Evolutionary conservation across 1,139 yeast genomes (phyloP), one percentile per base, ranked within the genome.

Genomic region (Taphrina deformans): DNA sequence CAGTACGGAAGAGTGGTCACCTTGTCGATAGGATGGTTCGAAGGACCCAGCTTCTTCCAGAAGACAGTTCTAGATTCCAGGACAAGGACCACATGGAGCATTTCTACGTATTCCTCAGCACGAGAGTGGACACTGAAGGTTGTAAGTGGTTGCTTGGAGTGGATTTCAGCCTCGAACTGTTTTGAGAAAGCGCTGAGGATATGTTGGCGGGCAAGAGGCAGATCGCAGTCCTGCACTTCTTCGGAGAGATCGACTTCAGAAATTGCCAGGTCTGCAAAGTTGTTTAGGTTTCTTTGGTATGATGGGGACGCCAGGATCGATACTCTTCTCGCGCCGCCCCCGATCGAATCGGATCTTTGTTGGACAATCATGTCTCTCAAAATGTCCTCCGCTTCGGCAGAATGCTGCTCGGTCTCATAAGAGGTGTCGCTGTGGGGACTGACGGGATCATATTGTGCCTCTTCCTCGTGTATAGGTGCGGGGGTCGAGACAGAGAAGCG

Each of bases 191-290:
- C 63, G 16, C 50, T 35, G 41, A 59, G 23, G 51, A 59, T 59
- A 44, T 59, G 63, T 10, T 21, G 63, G 18, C 63, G 55, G 1
- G 63, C 56, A 27, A 50, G 45, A 2, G 24, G 26, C 56, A 59
- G 29, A 51, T 59, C 56, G 31, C 63, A 59, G 3, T 59, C 63
- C 31, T 12, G 45, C 5, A 16, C 56, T 38, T 59, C 63, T 26
- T 50, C 63, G 40, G 63, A 59, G 7, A 59, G 29, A 48, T 59
- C 56, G 26, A 59, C 63, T 21, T 59, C 63, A n/a, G 63, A 59
- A n/a, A 59, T 53, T 7, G 48, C 55, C 21, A 59, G 56, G 31
- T 59, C 56, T n/a, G 48, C 14, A 29, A 59, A 59, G 31, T 51
- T 33, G 27, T 38, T 40, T 38, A 59, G 56, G n/a, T 29, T 59